Percentiles rank a stretch among this genome's conserved stretches.
Conservation (phyloP, 371 early-diverging fungal species). For the Fennellomyces sp. region DNA sequence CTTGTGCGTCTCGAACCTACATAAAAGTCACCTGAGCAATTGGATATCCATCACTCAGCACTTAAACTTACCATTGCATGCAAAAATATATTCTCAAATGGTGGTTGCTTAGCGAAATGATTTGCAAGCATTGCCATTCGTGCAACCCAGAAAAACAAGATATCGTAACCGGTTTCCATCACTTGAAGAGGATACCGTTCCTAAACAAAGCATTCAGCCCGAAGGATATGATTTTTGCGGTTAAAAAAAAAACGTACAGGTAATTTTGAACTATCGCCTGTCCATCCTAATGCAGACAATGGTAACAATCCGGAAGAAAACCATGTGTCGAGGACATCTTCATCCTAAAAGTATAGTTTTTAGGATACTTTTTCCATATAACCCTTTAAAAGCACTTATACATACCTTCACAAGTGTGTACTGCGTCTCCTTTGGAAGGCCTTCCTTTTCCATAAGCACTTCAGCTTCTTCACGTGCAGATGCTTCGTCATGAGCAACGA, state of each 20-base stretch:
- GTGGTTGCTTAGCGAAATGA: conserved; percentile 80
- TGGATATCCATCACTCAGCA: neutral
- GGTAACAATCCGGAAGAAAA: conserved; percentile 99
- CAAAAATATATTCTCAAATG: conserved; percentile 86
- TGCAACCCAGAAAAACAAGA: conserved; percentile 99
- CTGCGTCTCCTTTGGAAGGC: conserved; percentile 25
- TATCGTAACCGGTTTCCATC: conserved; percentile 99
- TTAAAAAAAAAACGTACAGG: conserved; percentile 25
- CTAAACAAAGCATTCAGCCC: conserved; percentile 19
- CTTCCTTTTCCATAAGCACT: conserved; percentile 27
- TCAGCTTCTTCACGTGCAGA: conserved; percentile 63
- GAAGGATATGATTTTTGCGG: neutral
- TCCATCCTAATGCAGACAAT: conserved; percentile 83
- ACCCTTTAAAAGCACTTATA: neutral
- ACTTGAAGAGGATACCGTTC: conserved; percentile 82
- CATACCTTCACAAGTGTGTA: conserved; percentile 39
- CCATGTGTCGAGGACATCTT: conserved; percentile 99
- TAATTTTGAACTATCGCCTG: conserved; percentile 32
- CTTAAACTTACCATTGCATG: conserved; percentile 78
- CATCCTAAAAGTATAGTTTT: conserved; percentile 59
- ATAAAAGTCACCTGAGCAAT: neutral
- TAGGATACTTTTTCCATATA: neutral
- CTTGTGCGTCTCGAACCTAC: conserved; percentile 93
- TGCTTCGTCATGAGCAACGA: conserved; percentile 63
- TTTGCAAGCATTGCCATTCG: conserved; percentile 99